A percentile compares a stretch with the other conserved stretches of the same genome.
These are phyloP conservation scores for Pseudocercospora vitis DNA, from an alignment of 2,329 filamentous ascomycete species.

Conservation along the genomic window DNA sequence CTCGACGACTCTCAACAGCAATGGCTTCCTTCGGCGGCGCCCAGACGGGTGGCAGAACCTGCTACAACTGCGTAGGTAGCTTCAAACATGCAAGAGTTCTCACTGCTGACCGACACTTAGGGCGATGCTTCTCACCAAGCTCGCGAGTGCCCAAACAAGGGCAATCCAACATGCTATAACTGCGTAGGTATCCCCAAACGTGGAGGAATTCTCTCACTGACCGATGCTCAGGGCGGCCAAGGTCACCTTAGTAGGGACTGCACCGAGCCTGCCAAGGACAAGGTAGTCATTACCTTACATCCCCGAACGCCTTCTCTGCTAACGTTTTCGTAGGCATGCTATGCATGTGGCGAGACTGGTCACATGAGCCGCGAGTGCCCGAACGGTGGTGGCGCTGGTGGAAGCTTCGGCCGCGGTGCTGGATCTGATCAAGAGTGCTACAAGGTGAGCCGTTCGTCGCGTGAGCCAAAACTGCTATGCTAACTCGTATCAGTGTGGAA, in stretches of 20 bases:
- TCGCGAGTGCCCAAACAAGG: constrained; percentile 54
- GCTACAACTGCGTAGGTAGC: constrained; percentile 65
- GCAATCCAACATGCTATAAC: constrained; percentile 46
- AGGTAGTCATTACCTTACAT: constrained; percentile 43
- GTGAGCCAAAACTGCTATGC: too few relatives aligned
- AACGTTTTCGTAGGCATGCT: constrained; percentile 41
- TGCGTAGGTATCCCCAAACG: constrained; percentile 32
- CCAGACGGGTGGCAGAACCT: constrained; percentile 51
- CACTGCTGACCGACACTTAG: too few relatives aligned
- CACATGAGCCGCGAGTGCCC: constrained; percentile 89
- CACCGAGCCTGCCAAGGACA: constrained; percentile 84
- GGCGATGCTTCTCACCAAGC: constrained; percentile 52
- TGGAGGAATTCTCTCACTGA: neutral
- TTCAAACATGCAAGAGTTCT: too few relatives aligned
- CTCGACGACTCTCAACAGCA: neutral
- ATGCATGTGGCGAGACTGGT: constrained; percentile 73
- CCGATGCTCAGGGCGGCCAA: constrained; percentile 41
- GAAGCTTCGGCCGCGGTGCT: constrained; percentile 35
- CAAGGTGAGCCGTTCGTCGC: constrained; percentile 19
- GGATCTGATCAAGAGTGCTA: constrained; percentile 48
- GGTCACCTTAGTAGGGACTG: constrained; percentile 74
- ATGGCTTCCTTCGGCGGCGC: constrained; percentile 51
- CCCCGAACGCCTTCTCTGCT: constrained; percentile 35
- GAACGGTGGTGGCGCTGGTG: constrained; percentile 48
- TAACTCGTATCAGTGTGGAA: constrained; percentile 86